Conservation (phyloP, 768 basidiomycete species). For the Crepidotus variabilis region DNA sequence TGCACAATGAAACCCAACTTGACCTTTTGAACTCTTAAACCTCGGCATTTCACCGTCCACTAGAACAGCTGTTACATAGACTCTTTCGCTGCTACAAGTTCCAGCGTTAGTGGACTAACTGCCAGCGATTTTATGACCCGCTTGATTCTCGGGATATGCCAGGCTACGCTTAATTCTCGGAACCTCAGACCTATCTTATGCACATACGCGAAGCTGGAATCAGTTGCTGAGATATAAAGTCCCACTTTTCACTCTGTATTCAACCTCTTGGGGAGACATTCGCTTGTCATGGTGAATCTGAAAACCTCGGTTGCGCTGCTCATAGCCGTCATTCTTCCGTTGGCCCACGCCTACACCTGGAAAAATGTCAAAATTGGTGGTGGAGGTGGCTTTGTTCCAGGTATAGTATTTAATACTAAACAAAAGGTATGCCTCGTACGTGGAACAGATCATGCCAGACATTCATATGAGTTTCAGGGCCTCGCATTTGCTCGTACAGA, state of each 20-base stretch:
- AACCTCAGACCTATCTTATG: no score
- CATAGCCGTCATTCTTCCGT: neutral
- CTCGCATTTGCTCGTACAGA: slow-evolving; percentile 65
- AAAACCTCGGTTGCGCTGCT: neutral
- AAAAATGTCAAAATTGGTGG: slow-evolving; percentile 57
- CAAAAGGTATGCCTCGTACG: slow-evolving; percentile 27
- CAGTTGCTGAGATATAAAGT: no score
- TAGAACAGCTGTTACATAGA: neutral
- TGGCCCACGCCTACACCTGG: slow-evolving; percentile 48
- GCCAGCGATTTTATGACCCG: no score
- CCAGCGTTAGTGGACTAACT: no score
- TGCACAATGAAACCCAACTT: neutral
- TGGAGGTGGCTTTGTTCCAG: slow-evolving; percentile 49
- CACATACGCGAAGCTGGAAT: no score
- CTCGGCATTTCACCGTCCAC: neutral
- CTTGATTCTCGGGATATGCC: no score
- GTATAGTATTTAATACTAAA: slow-evolving; percentile 59
- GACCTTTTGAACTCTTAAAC: neutral
- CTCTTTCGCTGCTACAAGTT: no score
- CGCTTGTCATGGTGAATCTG: neutral
- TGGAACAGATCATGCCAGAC: neutral
- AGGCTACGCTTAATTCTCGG: no score
- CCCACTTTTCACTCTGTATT: no score
- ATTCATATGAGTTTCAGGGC: slow-evolving; percentile 28
- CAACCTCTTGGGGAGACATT: no score